A percentile compares a stretch with the other conserved stretches of the same genome.
phyloP scores from a whole-genome alignment of 257 asterid species.

The Paraleonurus japonicus region DNA sequence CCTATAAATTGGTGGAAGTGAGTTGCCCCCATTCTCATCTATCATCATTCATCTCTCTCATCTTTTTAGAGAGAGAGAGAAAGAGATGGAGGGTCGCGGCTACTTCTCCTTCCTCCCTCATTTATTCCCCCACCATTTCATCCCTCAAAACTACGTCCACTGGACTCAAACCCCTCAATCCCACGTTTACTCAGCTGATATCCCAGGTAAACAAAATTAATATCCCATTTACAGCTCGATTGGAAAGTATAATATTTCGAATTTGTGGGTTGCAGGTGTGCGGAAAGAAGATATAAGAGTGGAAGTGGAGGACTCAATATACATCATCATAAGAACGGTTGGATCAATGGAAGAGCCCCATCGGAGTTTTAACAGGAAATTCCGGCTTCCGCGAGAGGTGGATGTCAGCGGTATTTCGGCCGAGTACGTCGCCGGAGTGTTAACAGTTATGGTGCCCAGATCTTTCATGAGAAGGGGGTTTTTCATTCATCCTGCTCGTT shows the following conservation, averaged over 20 bases:
- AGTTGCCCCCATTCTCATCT: not conserved
- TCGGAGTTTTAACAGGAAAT: slow-evolving; percentile 53
- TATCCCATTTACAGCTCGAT: not conserved
- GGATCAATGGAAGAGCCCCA: slow-evolving; percentile 25
- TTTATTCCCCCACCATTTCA: slow-evolving; percentile 35
- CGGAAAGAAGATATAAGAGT: slow-evolving; percentile 68
- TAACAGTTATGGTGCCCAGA: slow-evolving; percentile 62
- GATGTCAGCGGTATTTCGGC: slow-evolving; percentile 61
- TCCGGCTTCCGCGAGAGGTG: slow-evolving; percentile 61
- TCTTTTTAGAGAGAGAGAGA: not conserved
- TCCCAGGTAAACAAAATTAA: slow-evolving; percentile 44
- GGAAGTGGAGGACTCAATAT: slow-evolving; percentile 64
- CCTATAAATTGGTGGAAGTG: slow-evolving; percentile 4
- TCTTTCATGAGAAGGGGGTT: slow-evolving; percentile 48
- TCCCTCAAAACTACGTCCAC: slow-evolving; percentile 61
- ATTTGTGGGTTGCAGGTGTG: slow-evolving; percentile 41
- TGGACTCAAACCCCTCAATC: slow-evolving; percentile 71
- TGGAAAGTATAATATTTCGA: not conserved
- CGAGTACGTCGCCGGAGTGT: slow-evolving; percentile 57
- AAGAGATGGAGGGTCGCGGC: slow-evolving; percentile 41
- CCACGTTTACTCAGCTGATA: slow-evolving; percentile 66
- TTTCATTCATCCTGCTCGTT: slow-evolving; percentile 41
- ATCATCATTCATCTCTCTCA: not conserved
- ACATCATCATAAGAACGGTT: slow-evolving; percentile 54
- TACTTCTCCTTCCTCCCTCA: slow-evolving; percentile 39